Percentiles rank a stretch among this genome's conserved stretches.
These are phyloP conservation scores for Coelastrella sp. DNA, from an alignment of 139 green algal genomes.

Conservation along the genomic window DNA sequence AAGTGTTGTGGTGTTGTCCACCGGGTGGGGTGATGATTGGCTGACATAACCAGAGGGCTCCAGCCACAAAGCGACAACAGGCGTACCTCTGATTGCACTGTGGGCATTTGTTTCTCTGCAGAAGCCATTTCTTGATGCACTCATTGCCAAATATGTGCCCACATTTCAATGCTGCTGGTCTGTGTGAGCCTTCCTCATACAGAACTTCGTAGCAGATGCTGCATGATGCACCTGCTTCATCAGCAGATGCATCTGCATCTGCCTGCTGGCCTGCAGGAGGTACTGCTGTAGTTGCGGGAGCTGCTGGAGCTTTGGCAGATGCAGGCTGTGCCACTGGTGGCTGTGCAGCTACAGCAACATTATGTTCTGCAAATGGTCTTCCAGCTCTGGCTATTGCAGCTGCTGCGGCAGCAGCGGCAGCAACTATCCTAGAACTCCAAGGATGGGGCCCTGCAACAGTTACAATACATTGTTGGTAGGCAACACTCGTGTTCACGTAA, in stretches of 20 bases:
- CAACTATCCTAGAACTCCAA: neutral
- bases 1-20: no score
- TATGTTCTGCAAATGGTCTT: neutral
- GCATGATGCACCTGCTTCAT: constrained; percentile 7
- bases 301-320: neutral
- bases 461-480: neutral
- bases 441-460: neutral
- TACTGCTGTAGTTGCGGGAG: neutral
- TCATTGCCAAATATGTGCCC: constrained; percentile 45
- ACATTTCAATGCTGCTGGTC: constrained; percentile 31
- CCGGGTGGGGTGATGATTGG: neutral
- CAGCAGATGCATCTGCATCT: constrained; percentile 2
- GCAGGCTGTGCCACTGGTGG: neutral
- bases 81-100: constrained; percentile 48
- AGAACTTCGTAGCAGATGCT: constrained; percentile 28
- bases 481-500: neutral
- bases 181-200: constrained; percentile 24
- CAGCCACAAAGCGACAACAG: neutral
- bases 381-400: neutral
- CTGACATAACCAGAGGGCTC: neutral
- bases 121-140: constrained; percentile 38
- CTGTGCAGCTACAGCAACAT: neutral
- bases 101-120: constrained; percentile 18
- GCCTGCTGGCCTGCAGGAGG: neutral
- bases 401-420: neutral